Evolutionary conservation across 176 grass and related monocot genomes (phyloP).

Genomic region (Phyllostachys edulis): DNA sequence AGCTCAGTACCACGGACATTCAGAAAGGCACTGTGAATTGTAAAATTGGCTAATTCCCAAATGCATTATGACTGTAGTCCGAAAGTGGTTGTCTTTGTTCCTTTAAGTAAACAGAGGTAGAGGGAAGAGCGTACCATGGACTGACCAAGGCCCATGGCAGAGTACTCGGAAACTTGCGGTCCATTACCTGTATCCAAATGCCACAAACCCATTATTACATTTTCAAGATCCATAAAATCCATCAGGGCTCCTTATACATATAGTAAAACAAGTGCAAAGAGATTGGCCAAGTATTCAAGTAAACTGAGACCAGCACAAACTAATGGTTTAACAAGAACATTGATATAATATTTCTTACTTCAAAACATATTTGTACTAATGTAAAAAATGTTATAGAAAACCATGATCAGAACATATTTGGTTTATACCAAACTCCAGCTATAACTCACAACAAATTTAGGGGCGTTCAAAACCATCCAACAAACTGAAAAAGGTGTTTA

Average conservation of each 20-base stretch:
- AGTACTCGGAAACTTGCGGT: conserved; percentile 32
- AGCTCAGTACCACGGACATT: not conserved
- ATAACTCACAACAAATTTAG: not conserved
- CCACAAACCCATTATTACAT: conserved; percentile 17
- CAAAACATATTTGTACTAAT: not conserved
- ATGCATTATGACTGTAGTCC: not conserved
- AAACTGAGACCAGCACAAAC: not conserved
- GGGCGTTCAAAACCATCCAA: not conserved
- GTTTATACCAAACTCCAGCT: not conserved
- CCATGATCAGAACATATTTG: not conserved
- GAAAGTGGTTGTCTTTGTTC: not conserved
- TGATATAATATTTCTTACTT: not conserved
- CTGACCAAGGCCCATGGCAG: conserved; percentile 35
- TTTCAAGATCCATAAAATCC: conserved; percentile 14
- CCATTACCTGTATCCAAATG: conserved; percentile 29
- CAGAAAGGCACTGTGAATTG: not conserved
- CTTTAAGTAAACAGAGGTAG: conserved; percentile 23
- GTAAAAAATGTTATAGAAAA: not conserved
- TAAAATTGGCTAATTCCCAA: not conserved
- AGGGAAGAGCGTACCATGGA: conserved; percentile 44
- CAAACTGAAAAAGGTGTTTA: not conserved
- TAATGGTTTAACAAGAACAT: not conserved
- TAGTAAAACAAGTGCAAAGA: not conserved
- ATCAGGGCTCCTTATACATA: conserved; percentile 10
- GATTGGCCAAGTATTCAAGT: not conserved